phyloP scores from a whole-genome alignment of 2,329 filamentous ascomycete genomes.

The Neopestalotiopsis rosae region DNA sequence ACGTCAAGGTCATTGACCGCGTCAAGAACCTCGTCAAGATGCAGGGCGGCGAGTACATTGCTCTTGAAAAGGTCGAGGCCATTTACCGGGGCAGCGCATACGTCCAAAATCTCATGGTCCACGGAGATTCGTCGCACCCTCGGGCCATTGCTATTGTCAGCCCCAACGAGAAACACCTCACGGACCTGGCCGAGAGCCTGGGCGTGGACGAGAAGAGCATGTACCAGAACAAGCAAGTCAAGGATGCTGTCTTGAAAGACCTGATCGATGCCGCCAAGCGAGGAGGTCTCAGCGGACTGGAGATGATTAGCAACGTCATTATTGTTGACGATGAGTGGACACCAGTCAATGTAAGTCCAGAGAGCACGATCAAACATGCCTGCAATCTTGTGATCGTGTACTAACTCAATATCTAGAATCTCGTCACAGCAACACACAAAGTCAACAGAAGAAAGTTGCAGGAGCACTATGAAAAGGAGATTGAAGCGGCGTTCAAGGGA shows the following conservation, averaged over 20 bases:
- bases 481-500: conserved; percentile 46
- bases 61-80: conserved; percentile 92
- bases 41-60: conserved; percentile 93
- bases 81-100: conserved; percentile 82
- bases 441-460: conserved; percentile 59
- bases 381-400: background rate
- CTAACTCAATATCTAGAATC: conserved; percentile 45
- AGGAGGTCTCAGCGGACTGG: conserved; percentile 71
- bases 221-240: conserved; percentile 70
- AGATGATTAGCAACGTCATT: conserved; percentile 78
- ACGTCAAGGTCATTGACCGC: conserved; percentile 88
- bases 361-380: background rate
- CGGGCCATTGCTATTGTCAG: conserved; percentile 84
- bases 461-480: conserved; percentile 56
- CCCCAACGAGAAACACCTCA: conserved; percentile 68
- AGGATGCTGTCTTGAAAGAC: conserved; percentile 67
- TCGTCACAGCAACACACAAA: conserved; percentile 68
- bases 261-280: conserved; percentile 68
- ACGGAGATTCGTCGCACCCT: conserved; percentile 75
- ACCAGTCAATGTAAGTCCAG: conserved; percentile 74
- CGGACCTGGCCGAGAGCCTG: conserved; percentile 61
- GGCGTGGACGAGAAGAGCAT: conserved; percentile 73
- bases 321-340: conserved; percentile 89
- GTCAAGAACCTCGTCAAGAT: conserved; percentile 99
- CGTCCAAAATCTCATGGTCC: conserved; percentile 86